Conservation (phyloP, 352 stramenopile species). For the Chrysophaeum taylorii region DNA sequence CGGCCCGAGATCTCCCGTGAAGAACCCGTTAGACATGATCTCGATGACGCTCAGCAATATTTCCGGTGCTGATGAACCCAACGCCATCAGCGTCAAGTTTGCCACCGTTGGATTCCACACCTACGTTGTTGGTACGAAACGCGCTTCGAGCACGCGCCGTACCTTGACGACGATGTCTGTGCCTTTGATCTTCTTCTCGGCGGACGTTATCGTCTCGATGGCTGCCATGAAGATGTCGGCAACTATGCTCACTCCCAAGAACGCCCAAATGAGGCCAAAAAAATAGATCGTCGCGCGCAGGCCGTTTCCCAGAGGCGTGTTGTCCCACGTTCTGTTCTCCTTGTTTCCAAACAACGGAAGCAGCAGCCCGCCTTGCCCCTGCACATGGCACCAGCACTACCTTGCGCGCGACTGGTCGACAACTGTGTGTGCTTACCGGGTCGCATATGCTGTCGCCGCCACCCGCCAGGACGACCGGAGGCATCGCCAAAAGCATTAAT, state of each 20-base stretch:
- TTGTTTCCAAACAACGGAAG: neutral
- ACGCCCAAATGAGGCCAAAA: conserved; percentile 22
- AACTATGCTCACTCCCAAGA: conserved; percentile 27
- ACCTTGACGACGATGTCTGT: conserved; percentile 1
- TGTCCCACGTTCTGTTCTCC: neutral
- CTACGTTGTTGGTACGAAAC: neutral
- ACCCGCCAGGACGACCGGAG: too few species aligned
- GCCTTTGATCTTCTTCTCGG: neutral
- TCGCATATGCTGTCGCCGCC: too few species aligned
- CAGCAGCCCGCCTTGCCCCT: neutral
- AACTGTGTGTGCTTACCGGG: too few species aligned
- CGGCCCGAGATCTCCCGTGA: conserved; percentile 29
- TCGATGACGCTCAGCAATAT: conserved; percentile 38
- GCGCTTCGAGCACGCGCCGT: neutral
- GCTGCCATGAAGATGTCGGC: conserved; percentile 35
- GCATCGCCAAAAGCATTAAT: too few species aligned
- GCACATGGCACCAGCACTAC: too few species aligned
- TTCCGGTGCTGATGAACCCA: conserved; percentile 37
- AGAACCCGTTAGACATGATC: conserved; percentile 29
- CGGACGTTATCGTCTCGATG: conserved; percentile 36
- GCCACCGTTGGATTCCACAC: conserved; percentile 39
- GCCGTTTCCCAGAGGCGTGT: too few species aligned
- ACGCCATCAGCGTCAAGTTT: conserved; percentile 41
- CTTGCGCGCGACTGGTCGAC: too few species aligned
- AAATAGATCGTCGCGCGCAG: conserved; percentile 24